These are phyloP conservation scores for Fusarium hostae DNA, from an alignment of 2,329 filamentous ascomycete genomes.

Conservation along the genomic window DNA sequence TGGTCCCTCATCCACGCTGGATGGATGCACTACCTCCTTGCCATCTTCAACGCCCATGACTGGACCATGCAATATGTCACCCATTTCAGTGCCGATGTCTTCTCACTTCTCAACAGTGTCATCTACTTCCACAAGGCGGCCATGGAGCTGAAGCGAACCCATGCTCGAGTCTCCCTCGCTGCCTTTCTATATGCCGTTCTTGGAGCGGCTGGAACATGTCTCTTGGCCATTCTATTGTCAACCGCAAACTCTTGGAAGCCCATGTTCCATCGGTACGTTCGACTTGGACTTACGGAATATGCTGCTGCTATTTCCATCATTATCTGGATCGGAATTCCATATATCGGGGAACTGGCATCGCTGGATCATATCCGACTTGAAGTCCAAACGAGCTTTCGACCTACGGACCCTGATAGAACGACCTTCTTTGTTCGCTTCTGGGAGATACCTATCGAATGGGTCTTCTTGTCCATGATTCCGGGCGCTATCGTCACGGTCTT, in stretches of 20 bases:
- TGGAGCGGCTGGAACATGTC: conserved; percentile 70
- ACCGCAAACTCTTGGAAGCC: conserved; percentile 71
- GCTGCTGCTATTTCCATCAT: conserved; percentile 74
- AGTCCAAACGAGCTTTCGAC: conserved; percentile 66
- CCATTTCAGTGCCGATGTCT: conserved; percentile 73
- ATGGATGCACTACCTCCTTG: conserved; percentile 73
- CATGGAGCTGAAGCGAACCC: conserved; percentile 70
- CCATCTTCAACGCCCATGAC: conserved; percentile 74
- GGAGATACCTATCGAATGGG: conserved; percentile 68
- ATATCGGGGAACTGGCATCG: conserved; percentile 67
- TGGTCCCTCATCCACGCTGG: conserved; percentile 73
- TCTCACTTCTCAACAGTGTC: conserved; percentile 73
- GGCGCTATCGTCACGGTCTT: conserved; percentile 72
- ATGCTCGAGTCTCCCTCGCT: conserved; percentile 66
- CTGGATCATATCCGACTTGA: conserved; percentile 69
- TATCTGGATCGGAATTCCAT: conserved; percentile 71
- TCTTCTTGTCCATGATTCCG: conserved; percentile 70
- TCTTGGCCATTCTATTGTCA: conserved; percentile 69
- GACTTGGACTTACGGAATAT: conserved; percentile 71
- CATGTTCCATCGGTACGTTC: conserved; percentile 69
- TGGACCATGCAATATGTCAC: conserved; percentile 79
- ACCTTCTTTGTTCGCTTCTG: conserved; percentile 72
- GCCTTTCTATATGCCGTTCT: conserved; percentile 74
- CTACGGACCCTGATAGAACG: conserved; percentile 64
- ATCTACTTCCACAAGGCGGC: conserved; percentile 77